phyloP scores from a whole-genome alignment of 2,329 filamentous ascomycete species.

The Colletotrichum nymphaeae region DNA sequence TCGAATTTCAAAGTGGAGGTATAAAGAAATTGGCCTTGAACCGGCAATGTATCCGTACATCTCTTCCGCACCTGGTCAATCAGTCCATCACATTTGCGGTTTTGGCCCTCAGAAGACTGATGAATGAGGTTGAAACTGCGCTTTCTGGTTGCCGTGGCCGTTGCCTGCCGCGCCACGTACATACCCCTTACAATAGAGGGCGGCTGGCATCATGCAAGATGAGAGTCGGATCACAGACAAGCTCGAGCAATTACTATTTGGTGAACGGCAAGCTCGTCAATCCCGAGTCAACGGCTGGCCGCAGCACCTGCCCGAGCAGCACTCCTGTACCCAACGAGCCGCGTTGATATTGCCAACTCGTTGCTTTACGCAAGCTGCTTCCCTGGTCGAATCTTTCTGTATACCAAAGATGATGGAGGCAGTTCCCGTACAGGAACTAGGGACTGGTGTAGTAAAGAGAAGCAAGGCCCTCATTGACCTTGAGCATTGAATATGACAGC shows the following conservation, averaged over 20 bases:
- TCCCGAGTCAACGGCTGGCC: slow-evolving; percentile 18
- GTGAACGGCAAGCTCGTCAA: slow-evolving; percentile 10
- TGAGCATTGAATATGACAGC: neutral
- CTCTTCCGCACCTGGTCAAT: neutral
- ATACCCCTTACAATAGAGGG: neutral
- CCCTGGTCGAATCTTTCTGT: neutral
- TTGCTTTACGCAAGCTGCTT: neutral
- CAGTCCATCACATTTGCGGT: neutral
- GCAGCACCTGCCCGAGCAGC: slow-evolving; percentile 25
- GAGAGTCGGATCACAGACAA: slow-evolving; percentile 17
- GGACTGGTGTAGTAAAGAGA: neutral
- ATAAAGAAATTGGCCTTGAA: slow-evolving; percentile 10
- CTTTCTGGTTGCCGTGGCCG: neutral
- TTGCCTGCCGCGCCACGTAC: slow-evolving; percentile 11
- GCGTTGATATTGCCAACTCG: neutral
- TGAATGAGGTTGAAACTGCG: neutral
- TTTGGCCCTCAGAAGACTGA: neutral
- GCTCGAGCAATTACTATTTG: slow-evolving; percentile 10
- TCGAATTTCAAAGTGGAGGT: neutral
- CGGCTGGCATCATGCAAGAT: slow-evolving; percentile 12
- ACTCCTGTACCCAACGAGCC: neutral
- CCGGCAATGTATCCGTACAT: neutral
- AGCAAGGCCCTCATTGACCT: neutral
- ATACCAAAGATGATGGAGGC: neutral
- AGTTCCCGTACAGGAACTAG: neutral